Conservation (phyloP, 2,329 filamentous ascomycete genomes). For the Aspergillus persii region DNA sequence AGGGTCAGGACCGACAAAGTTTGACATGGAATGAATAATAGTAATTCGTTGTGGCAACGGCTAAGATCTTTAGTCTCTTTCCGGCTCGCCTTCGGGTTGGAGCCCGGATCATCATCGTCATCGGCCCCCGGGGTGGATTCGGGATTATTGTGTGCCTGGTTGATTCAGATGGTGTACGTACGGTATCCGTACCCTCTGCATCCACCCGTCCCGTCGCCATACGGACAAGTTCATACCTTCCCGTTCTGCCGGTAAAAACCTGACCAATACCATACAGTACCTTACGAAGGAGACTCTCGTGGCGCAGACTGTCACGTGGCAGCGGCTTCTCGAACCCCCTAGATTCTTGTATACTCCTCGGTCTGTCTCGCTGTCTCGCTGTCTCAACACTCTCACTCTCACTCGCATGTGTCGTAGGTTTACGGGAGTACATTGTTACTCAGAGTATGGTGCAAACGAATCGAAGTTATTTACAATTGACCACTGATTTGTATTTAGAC, state of each 20-base stretch:
- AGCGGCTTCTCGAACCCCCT: neutral
- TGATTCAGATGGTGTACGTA: no score
- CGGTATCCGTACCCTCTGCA: no score
- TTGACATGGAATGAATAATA: neutral
- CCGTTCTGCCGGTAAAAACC: neutral
- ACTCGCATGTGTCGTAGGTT: no score
- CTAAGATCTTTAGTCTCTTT: neutral
- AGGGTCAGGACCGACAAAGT: neutral
- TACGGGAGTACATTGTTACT: no score
- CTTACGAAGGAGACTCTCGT: neutral
- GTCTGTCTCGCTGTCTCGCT: neutral
- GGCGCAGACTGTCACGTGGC: slow-evolving; percentile 6
- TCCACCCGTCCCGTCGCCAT: neutral
- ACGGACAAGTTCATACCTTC: neutral
- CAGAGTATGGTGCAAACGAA: no score
- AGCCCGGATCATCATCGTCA: neutral
- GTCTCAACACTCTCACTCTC: no score
- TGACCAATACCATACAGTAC: no score
- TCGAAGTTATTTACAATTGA: neutral
- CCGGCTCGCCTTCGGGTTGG: neutral
- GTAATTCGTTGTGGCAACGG: neutral
- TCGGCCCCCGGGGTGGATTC: neutral
- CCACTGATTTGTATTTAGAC: slow-evolving; percentile 45
- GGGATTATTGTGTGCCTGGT: no score
- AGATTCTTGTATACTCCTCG: neutral